These are phyloP conservation scores for Termitomyces sp. DNA, from an alignment of 768 basidiomycete species.

Conservation along the genomic window DNA sequence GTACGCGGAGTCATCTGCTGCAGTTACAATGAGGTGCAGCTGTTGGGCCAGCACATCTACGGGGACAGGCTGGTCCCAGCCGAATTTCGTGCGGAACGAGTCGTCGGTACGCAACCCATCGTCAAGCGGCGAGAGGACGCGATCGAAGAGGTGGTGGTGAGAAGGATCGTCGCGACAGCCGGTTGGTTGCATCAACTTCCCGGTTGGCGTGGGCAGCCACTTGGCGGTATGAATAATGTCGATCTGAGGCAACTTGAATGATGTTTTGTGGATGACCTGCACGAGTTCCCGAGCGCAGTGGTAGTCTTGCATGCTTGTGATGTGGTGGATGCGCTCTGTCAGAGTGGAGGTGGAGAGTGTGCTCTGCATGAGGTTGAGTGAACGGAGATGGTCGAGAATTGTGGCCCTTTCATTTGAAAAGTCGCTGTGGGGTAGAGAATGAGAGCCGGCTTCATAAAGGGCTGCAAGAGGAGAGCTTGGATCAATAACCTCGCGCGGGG, in stretches of 20 bases:
- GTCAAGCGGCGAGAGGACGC: conserved; percentile 29
- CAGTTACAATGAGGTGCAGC: conserved; percentile 12
- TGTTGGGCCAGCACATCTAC: conserved; percentile 26
- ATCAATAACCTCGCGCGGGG: conserved; percentile 24
- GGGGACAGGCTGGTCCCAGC: conserved; percentile 33
- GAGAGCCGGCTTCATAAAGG: conserved; percentile 18
- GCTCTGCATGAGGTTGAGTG: conserved; percentile 22
- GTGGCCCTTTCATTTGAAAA: neutral
- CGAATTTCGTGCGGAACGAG: conserved; percentile 24
- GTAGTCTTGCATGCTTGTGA: conserved; percentile 10
- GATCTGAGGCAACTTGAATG: conserved; percentile 8
- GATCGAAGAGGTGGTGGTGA: conserved; percentile 29
- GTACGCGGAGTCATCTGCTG: neutral
- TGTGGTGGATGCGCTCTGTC: conserved; percentile 28
- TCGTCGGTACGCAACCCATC: conserved; percentile 16
- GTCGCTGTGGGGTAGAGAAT: conserved; percentile 10
- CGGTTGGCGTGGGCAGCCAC: conserved; percentile 37
- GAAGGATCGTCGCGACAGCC: conserved; percentile 24
- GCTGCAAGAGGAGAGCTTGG: conserved; percentile 23
- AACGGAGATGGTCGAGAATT: conserved; percentile 14
- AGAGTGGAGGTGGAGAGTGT: conserved; percentile 24
- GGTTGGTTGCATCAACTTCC: conserved; percentile 22
- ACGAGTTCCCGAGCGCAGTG: conserved; percentile 18
- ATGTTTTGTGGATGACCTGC: conserved; percentile 13
- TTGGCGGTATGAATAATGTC: neutral